Evolutionary conservation across 257 asterid genomes (phyloP).

Genomic region (Solanum pimpinellifolium): DNA sequence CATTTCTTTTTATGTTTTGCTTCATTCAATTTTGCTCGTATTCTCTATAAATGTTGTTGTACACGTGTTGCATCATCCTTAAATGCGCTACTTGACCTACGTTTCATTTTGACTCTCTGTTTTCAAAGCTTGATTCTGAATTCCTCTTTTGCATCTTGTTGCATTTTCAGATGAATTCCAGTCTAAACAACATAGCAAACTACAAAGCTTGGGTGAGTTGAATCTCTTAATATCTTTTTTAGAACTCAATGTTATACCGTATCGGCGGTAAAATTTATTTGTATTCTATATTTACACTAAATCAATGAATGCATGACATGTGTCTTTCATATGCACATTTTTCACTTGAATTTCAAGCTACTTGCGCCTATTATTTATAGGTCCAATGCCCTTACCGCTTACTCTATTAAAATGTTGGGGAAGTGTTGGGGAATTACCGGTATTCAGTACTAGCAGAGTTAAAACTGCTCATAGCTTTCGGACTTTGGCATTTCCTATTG

Average conservation of each 20-base stretch:
- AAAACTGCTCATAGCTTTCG: not conserved
- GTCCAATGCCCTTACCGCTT: not conserved
- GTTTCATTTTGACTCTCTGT: not conserved
- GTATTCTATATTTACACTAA: not conserved
- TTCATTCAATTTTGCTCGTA: not conserved
- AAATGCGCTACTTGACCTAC: not conserved
- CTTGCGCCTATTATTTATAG: not conserved
- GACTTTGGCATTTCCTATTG: not conserved
- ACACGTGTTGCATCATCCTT: not conserved
- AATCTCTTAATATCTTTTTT: not conserved
- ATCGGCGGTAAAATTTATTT: not conserved
- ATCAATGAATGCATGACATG: not conserved
- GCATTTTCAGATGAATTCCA: constrained; percentile 19
- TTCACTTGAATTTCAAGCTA: not conserved
- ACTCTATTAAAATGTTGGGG: not conserved
- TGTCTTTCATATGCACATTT: not conserved
- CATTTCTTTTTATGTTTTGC: not conserved
- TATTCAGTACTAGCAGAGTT: not conserved
- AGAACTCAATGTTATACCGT: not conserved
- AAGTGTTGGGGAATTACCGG: not conserved
- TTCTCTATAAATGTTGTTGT: not conserved
- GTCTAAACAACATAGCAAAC: constrained; percentile 38
- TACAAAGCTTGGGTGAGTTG: constrained; percentile 65
- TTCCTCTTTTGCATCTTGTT: not conserved
- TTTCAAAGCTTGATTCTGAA: not conserved